phyloP scores from a whole-genome alignment of 2,329 filamentous ascomycete genomes.

The Apiospora sp. region DNA sequence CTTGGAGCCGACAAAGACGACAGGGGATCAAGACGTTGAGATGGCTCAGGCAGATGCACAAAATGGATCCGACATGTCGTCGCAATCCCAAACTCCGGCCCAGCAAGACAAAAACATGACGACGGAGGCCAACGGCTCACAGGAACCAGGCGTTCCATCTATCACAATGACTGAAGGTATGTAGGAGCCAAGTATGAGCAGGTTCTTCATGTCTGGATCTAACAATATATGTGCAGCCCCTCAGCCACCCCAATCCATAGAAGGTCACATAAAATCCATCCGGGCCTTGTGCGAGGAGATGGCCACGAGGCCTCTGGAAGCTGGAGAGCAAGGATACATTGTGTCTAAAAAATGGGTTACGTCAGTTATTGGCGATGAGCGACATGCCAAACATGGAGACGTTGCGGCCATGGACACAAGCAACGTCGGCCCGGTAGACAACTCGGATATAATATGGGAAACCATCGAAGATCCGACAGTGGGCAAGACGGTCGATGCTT shows the following conservation, averaged over 20 bases:
- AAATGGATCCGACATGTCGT: conserved; percentile 16
- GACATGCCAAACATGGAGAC: conserved; percentile 62
- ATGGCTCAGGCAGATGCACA: conserved; percentile 47
- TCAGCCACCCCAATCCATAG: conserved; percentile 52
- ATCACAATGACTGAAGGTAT: conserved; percentile 26
- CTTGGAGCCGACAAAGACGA: conserved; percentile 39
- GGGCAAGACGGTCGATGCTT: conserved; percentile 38
- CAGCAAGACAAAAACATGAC: conserved; percentile 26
- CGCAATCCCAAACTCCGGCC: conserved; percentile 29
- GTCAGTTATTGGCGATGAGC: conserved; percentile 72
- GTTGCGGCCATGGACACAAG: conserved; percentile 58
- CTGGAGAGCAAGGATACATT: conserved; percentile 79
- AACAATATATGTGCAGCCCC: conserved; percentile 28
- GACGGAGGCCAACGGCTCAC: conserved; percentile 23
- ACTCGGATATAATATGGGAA: conserved; percentile 79
- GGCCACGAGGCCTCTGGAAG: conserved; percentile 62
- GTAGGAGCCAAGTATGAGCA: not conserved
- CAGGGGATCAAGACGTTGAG: conserved; percentile 54
- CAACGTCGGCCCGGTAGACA: conserved; percentile 81
- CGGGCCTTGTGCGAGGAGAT: conserved; percentile 65
- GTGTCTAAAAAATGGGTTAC: conserved; percentile 83
- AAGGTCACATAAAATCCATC: conserved; percentile 79
- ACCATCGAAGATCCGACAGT: conserved; percentile 57
- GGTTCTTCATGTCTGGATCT: not conserved
- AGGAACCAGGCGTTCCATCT: not conserved